These are phyloP conservation scores for Candida sanyaensis DNA, from an alignment of 1,139 yeast genomes.

Conservation along the genomic window DNA sequence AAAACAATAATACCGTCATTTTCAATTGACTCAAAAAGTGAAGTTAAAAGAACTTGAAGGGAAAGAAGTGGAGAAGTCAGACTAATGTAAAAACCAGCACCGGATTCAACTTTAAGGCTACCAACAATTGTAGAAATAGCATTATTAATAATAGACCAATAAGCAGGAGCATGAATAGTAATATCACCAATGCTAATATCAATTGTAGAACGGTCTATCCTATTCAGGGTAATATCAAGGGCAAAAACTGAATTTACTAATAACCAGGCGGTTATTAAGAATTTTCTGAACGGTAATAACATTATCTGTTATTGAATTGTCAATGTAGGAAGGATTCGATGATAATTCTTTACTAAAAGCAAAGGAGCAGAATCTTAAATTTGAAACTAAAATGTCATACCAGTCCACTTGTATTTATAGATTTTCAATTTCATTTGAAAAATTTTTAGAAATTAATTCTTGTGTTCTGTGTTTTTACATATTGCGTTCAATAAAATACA, in stretches of 20 bases:
- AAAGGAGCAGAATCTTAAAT: too few species aligned
- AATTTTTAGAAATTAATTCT: too few species aligned
- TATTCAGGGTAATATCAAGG: constrained; percentile 5
- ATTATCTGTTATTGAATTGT: not conserved
- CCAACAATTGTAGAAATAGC: constrained; percentile 26
- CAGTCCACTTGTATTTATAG: too few species aligned
- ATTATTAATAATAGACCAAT: constrained; percentile 36
- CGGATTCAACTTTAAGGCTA: constrained; percentile 17
- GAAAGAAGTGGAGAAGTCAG: constrained; percentile 7
- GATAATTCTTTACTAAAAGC: too few species aligned
- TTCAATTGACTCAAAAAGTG: constrained; percentile 16
- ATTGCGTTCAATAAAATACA: too few species aligned
- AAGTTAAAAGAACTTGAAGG: constrained; percentile 15
- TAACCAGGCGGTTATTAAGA: not conserved
- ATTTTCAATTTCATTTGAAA: too few species aligned
- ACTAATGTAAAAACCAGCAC: constrained; percentile 25
- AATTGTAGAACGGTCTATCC: constrained; percentile 20
- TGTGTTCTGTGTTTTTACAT: too few species aligned
- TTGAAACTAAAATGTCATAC: too few species aligned
- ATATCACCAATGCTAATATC: constrained; percentile 20
- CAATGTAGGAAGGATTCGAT: too few species aligned
- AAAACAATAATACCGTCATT: constrained; percentile 27
- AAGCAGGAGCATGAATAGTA: constrained; percentile 27
- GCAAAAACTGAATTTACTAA: not conserved
- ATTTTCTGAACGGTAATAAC: not conserved